Conservation (phyloP, 257 asterid species). For the Fraxinus americana region DNA sequence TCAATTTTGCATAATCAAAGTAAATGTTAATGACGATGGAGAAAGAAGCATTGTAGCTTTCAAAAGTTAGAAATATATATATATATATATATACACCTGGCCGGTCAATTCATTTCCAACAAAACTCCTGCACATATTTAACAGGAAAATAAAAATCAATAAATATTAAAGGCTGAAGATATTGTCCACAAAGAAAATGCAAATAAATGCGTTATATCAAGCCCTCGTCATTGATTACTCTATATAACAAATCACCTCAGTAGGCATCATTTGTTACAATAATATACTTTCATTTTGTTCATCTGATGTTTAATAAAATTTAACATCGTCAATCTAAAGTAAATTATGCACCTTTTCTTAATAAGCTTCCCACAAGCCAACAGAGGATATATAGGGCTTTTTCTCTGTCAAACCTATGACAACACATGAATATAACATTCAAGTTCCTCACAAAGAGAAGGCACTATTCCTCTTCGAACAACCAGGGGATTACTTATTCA, state of each 20-base stretch:
- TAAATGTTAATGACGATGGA: not conserved
- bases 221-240: not conserved
- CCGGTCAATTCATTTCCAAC: conserved; percentile 54
- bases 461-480: not conserved
- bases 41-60: conserved; percentile 3
- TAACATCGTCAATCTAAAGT: not conserved
- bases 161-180: conserved; percentile 17
- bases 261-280: not conserved
- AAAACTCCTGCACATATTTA: conserved; percentile 53
- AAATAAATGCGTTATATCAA: not conserved
- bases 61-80: too few species aligned
- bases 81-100: conserved; percentile 72
- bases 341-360: not conserved
- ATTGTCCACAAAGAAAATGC: conserved; percentile 5
- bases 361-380: not conserved
- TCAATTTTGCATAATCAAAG: not conserved
- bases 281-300: too few species aligned
- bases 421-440: not conserved
- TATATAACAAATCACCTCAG: not conserved
- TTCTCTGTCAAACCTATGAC: not conserved
- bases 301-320: too few species aligned
- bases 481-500: not conserved
- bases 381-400: not conserved
- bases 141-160: conserved; percentile 17
- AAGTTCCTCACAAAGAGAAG: not conserved